These are phyloP conservation scores for Metschnikowia reukaufii DNA, from an alignment of 805 yeast species.

Conservation along the genomic window DNA sequence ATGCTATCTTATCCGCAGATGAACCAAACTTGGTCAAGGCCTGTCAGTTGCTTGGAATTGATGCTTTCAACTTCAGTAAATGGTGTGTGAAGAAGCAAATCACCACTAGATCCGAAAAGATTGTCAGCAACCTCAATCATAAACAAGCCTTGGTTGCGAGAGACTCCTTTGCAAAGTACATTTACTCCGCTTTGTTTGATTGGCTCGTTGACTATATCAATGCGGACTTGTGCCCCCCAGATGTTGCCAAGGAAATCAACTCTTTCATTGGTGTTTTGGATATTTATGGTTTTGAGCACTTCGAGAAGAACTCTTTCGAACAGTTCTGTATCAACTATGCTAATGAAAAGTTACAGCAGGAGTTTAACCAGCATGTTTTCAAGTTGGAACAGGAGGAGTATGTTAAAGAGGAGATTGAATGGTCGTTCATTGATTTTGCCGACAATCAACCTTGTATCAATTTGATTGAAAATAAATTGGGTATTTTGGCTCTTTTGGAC, in stretches of 20 bases:
- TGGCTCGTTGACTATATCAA: conserved; percentile 91
- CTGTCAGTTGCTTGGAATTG: conserved; percentile 79
- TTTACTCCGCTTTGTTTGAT: conserved; percentile 89
- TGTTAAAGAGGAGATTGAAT: conserved; percentile 85
- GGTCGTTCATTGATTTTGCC: conserved; percentile 94
- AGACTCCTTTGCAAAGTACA: conserved; percentile 95
- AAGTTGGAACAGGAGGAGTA: conserved; percentile 96
- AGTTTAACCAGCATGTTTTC: conserved; percentile 95
- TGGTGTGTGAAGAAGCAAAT: conserved; percentile 95
- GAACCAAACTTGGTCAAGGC: conserved; percentile 84
- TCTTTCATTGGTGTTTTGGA: conserved; percentile 94
- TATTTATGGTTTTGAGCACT: conserved; percentile 97
- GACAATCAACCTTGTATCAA: conserved; percentile 97
- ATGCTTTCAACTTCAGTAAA: conserved; percentile 70
- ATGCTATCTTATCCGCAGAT: conserved; percentile 77
- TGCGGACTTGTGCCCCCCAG: conserved; percentile 75
- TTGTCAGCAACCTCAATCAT: conserved; percentile 76
- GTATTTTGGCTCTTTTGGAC: conserved; percentile 83
- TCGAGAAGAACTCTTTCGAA: conserved; percentile 90
- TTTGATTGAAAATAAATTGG: conserved; percentile 84
- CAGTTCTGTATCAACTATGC: conserved; percentile 98
- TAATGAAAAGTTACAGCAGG: conserved; percentile 95
- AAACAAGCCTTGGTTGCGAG: conserved; percentile 87
- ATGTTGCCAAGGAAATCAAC: conserved; percentile 54
- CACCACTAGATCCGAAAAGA: conserved; percentile 88